Base-by-base conservation (phyloP, 78 protist species). In the Tieghemostelium lacteum region DNA sequence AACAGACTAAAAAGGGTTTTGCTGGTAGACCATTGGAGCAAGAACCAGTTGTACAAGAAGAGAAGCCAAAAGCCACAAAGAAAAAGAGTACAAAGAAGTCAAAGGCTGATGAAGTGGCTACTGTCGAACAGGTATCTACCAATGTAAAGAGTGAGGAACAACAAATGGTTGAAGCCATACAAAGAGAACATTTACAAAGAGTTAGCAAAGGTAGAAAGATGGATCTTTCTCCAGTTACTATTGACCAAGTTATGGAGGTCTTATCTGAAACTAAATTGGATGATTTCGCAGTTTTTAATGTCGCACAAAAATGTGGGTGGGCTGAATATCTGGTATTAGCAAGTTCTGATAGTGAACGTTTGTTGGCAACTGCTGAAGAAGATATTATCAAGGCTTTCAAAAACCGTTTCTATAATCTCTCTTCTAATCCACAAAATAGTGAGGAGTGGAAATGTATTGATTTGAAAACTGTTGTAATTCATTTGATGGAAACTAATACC, bases 321-420 rank as follows among this genome's bases (percentile, higher is more conserved):
- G 61, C 91, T 0, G 39, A 83, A 14, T 69, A 69, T 58, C 22
- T 83, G 22, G 67, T 83, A 0, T 22, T 83, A 42, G 91, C 91
- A 24, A 83, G 91, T 42, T 83, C 91, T 22, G 91, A 83, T 45
- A 69, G 78, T 24, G 58, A 61, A 45, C 42, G 91, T 37, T 61
- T 69, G 16, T 34, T 83, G 20, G 17, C 37, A 37, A 83, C 58
- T 60, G 63, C 78, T 22, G 78, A 83, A 62, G 64, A 69, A 10
- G 91, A 83, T 60, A 39, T 83, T 14, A 52, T 71, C 2, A 17
- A 24, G 1, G 28, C 19, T 10, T 71, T 71, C 33, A 71, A 33
- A 71, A 20, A 52, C 31, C 77, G 77, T 71, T 17, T 71, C 12
- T 33, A 71, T 8, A 45, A 45, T 45, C 16, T 50, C 0, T 14